These are phyloP conservation scores for Oryza nivara DNA, from an alignment of 176 grass and related monocot genomes.

Conservation along the genomic window DNA sequence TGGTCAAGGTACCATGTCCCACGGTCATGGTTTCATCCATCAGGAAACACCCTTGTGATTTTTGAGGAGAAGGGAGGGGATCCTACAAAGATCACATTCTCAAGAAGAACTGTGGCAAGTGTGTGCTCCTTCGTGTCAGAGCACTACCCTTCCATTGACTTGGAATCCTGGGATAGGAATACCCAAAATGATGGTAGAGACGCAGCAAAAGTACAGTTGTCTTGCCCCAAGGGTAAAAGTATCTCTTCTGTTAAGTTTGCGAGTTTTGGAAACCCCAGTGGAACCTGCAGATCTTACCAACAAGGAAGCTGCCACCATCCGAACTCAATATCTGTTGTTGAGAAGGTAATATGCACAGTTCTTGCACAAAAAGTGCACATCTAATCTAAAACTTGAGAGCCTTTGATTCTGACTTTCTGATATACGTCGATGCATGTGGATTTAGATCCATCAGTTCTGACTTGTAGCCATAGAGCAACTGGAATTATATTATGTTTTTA, in stretches of 20 bases:
- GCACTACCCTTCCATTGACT: slow-evolving; percentile 60
- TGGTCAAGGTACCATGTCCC: slow-evolving; percentile 89
- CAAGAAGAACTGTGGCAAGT: slow-evolving; percentile 54
- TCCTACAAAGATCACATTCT: slow-evolving; percentile 84
- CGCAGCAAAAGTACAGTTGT: slow-evolving; percentile 50
- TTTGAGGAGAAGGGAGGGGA: slow-evolving; percentile 91
- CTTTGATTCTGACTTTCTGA: slow-evolving; percentile 37
- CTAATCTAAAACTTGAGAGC: slow-evolving; percentile 10
- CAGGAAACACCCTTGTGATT: slow-evolving; percentile 83
- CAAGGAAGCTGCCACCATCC: slow-evolving; percentile 78
- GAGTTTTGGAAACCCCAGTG: slow-evolving; percentile 85
- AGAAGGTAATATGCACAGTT: slow-evolving; percentile 62
- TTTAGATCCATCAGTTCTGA: slow-evolving; percentile 42
- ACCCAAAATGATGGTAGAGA: slow-evolving; percentile 9
- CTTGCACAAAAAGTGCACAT: slow-evolving; percentile 22
- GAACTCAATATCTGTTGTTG: slow-evolving; percentile 42
- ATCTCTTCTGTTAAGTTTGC: slow-evolving; percentile 77
- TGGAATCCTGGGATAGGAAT: slow-evolving; percentile 55
- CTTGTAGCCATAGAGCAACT: slow-evolving; percentile 29
- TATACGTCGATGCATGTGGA: slow-evolving; percentile 44
- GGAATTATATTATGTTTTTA: slow-evolving; percentile 33
- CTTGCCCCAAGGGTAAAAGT: slow-evolving; percentile 67
- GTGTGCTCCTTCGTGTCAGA: slow-evolving; percentile 76
- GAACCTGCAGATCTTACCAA: slow-evolving; percentile 64
- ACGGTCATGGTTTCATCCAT: slow-evolving; percentile 82